Conservation (phyloP, 768 basidiomycete genomes). For the Russula abietina region DNA sequence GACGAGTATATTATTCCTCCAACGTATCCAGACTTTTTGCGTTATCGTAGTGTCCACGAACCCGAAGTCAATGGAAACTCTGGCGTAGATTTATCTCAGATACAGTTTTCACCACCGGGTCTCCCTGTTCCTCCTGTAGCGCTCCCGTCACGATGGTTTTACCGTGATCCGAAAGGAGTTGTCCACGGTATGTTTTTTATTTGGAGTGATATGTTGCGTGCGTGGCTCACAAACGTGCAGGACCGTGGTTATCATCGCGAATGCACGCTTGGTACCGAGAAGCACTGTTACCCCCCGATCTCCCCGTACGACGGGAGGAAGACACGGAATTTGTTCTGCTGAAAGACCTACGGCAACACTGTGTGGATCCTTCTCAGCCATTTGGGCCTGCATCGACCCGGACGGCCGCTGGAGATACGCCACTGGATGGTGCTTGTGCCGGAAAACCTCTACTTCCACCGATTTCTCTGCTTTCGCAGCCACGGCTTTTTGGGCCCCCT, state of each 20-base stretch:
- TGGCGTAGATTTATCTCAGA: slow-evolving; percentile 47
- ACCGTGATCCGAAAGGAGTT: slow-evolving; percentile 74
- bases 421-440: slow-evolving; percentile 32
- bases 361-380: slow-evolving; percentile 75
- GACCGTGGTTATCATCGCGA: slow-evolving; percentile 80
- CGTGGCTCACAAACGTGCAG: slow-evolving; percentile 33
- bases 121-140: slow-evolving; percentile 63
- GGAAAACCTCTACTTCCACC: slow-evolving; percentile 59
- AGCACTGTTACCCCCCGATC: slow-evolving; percentile 71
- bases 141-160: slow-evolving; percentile 73
- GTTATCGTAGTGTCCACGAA: slow-evolving; percentile 61
- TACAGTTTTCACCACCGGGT: slow-evolving; percentile 73
- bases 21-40: slow-evolving; percentile 74
- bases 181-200: slow-evolving; percentile 56
- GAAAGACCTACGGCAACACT: slow-evolving; percentile 70
- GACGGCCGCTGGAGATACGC: slow-evolving; percentile 27
- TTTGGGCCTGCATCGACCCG: slow-evolving; percentile 46
- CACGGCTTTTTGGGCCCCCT: slow-evolving; percentile 79
- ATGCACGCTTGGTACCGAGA: slow-evolving; percentile 92
- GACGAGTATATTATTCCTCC: slow-evolving; percentile 91
- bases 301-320: slow-evolving; percentile 74
- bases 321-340: slow-evolving; percentile 62
- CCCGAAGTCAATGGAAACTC: slow-evolving; percentile 42
- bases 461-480: slow-evolving; percentile 71
- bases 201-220: neutral